A percentile compares a stretch with the other conserved stretches of the same genome.
phyloP scores from a whole-genome alignment of 2,329 filamentous ascomycete genomes.

The Samsoniella hepiali region DNA sequence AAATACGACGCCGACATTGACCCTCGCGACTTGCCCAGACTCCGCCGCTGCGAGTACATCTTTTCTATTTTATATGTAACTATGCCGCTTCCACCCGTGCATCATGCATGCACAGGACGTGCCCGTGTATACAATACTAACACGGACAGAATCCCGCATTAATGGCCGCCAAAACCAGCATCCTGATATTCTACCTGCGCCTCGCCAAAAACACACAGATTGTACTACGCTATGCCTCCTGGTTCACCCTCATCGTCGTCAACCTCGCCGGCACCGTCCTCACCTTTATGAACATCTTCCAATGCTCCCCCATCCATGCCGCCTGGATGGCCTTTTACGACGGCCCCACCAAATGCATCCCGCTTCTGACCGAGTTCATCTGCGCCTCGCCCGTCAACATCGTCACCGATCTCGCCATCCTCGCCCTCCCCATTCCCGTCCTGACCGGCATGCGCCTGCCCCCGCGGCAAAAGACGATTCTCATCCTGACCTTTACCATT shows the following conservation, averaged over 20 bases:
- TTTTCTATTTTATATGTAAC: constrained; percentile 61
- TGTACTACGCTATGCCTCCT: constrained; percentile 78
- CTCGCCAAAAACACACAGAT: constrained; percentile 74
- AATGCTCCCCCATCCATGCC: constrained; percentile 72
- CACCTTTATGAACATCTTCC: constrained; percentile 83
- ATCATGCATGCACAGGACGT: background rate
- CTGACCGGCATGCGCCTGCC: constrained; percentile 83
- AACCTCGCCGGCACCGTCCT: constrained; percentile 75
- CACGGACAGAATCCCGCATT: constrained; percentile 74
- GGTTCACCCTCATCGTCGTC: constrained; percentile 71
- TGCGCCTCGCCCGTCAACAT: constrained; percentile 87
- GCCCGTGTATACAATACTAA: background rate
- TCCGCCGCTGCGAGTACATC: constrained; percentile 61
- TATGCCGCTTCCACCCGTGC: constrained; percentile 24
- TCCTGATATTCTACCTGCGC: constrained; percentile 84
- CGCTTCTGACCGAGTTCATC: constrained; percentile 60
- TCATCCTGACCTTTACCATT: constrained; percentile 81
- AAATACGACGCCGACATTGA: constrained; percentile 61
- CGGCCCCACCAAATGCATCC: constrained; percentile 46
- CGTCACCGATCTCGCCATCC: constrained; percentile 81
- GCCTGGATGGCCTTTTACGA: constrained; percentile 53
- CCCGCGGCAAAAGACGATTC: constrained; percentile 78
- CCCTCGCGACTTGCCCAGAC: constrained; percentile 41
- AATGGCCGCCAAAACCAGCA: constrained; percentile 91
- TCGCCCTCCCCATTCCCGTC: constrained; percentile 85